Percentiles rank a stretch among this genome's conserved stretches.
phyloP scores from a whole-genome alignment of 2,329 filamentous ascomycete genomes.

The Ceratocystis eucalypticola region DNA sequence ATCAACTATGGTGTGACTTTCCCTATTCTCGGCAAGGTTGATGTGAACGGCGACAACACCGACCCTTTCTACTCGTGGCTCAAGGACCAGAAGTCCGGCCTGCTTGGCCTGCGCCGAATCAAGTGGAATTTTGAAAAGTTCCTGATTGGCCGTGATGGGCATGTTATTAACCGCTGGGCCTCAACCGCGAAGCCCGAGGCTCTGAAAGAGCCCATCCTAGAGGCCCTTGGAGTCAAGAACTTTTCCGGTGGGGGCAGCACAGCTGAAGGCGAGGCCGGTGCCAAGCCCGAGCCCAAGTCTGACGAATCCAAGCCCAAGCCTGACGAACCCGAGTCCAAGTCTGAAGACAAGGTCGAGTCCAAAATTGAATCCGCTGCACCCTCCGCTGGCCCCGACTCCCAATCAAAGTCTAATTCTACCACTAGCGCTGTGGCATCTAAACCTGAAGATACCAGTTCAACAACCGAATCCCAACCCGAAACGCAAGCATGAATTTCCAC shows the following conservation, averaged over 20 bases:
- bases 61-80: slow-evolving; percentile 69
- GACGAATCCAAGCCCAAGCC: neutral
- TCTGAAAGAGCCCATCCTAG: slow-evolving; percentile 61
- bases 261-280: neutral
- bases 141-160: slow-evolving; percentile 70
- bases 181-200: slow-evolving; percentile 75
- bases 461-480: neutral
- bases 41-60: slow-evolving; percentile 79
- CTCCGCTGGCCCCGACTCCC: too few relatives aligned
- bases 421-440: neutral
- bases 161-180: slow-evolving; percentile 75
- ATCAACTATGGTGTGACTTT: slow-evolving; percentile 90
- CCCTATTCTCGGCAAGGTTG: slow-evolving; percentile 79
- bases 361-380: too few relatives aligned
- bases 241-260: neutral
- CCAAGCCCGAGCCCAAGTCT: neutral
- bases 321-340: neutral
- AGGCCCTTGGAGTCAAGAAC: slow-evolving; percentile 42
- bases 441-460: neutral
- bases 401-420: neutral
- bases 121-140: slow-evolving; percentile 99
- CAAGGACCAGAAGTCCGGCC: slow-evolving; percentile 59
- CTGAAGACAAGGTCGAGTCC: neutral
- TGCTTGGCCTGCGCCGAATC: slow-evolving; percentile 76
- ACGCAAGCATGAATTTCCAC: neutral